A percentile compares a stretch with the other conserved stretches of the same genome.
Evolutionary conservation across 2,329 filamentous ascomycete genomes (phyloP).

Genomic region (Penicillium hordei): DNA sequence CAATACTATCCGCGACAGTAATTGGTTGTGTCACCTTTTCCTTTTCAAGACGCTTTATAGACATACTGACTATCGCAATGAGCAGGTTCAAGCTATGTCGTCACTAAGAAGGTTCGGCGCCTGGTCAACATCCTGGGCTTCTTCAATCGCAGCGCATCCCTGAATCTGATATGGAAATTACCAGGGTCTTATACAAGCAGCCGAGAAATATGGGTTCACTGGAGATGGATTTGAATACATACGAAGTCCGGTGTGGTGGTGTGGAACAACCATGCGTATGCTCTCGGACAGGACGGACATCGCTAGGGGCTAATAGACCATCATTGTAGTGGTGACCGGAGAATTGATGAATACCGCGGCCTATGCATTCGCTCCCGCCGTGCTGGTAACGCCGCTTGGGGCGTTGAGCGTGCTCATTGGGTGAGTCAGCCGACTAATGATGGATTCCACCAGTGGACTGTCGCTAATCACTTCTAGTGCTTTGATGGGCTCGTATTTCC

Average conservation of each 20-base stretch:
- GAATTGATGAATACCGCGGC: conserved; percentile 97
- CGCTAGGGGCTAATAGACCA: conserved; percentile 27
- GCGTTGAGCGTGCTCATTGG: conserved; percentile 91
- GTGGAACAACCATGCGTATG: conserved; percentile 78
- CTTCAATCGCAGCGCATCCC: background rate
- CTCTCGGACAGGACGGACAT: background rate
- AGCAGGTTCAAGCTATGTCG: background rate
- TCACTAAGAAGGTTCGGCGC: background rate
- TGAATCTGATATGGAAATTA: conserved; percentile 20
- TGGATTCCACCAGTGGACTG: background rate
- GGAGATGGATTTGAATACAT: conserved; percentile 95
- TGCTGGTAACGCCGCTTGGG: conserved; percentile 91
- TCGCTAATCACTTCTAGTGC: conserved; percentile 54
- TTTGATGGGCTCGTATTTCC: conserved; percentile 92
- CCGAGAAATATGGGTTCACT: conserved; percentile 89
- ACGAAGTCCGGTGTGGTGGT: conserved; percentile 85
- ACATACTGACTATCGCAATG: background rate
- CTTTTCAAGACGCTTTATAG: background rate
- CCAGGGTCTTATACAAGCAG: conserved; percentile 84
- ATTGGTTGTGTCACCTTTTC: background rate
- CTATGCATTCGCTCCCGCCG: conserved; percentile 96
- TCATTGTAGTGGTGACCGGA: conserved; percentile 72
- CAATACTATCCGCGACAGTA: background rate
- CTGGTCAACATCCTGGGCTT: background rate
- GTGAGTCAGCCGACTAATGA: conserved; percentile 37